Evolutionary conservation across 2,329 filamentous ascomycete species (phyloP), one percentile per base, ranked within the genome.

Genomic region (Calonectria pseudoturangicola): DNA sequence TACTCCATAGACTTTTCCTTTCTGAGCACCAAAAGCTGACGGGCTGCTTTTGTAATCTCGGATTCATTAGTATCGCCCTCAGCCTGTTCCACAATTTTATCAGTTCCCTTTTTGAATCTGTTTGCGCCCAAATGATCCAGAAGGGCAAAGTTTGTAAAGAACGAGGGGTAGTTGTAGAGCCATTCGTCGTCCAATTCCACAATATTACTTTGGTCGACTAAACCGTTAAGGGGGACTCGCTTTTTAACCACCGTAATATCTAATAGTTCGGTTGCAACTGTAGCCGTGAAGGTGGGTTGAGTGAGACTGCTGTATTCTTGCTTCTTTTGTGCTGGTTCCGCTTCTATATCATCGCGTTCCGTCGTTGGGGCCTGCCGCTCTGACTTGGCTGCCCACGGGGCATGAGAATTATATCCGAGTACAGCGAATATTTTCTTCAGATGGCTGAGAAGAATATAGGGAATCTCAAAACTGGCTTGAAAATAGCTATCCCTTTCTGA

Each of bases 401-500:
- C 27, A 18, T 27, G 13, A 27, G 43, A 39, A 16, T 1, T 3
- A 13, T 36, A 6, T 12, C 18, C 8, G 30, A 51, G 27, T 16
- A 30, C 3, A 21, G 15, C 15, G 15, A 12, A 8, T 50, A 60
- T 27, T 2, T 18, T 10, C 9, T n/a, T 1, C 12, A 15, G 18
- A 15, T 60, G 33, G 0, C 21, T 60, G 10, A 60, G 5, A 6
- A 60, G 36, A 6, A 60, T 41, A 2, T 39, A 60, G 2, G 54
- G 54, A 9, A 60, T 60, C 33, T 60, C 54, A 4, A 60, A 60
- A 25, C n/a, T 60, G 4, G 54, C 33, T 16, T 60, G 54, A n/a
- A 60, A 60, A 7, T 39, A 60, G 28, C 25, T 41, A 36, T 60
- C 54, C 21, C 10, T 60, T 21, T 60, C 54, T 1, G 16, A n/a